Percentiles rank a stretch among this genome's conserved stretches.
phyloP scores from a whole-genome alignment of 345 rosid species.

The Citrus reticulata region DNA sequence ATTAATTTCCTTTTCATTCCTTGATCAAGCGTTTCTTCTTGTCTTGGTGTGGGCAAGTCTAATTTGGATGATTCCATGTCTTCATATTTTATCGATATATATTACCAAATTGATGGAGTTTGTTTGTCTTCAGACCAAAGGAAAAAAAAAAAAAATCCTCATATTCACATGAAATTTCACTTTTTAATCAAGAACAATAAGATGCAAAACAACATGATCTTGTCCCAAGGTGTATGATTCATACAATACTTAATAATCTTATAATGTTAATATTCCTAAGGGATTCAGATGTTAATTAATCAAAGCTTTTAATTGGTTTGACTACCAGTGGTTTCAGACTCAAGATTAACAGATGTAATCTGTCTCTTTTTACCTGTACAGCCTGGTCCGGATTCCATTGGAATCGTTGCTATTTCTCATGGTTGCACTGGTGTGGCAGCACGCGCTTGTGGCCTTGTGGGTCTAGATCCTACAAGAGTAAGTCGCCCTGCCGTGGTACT shows the following conservation, averaged over 20 bases:
- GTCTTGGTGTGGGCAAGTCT: background rate
- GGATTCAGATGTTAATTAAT: background rate
- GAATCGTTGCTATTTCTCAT: slow-evolving; percentile 99
- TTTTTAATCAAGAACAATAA: background rate
- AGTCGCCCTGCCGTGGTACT: slow-evolving; percentile 14
- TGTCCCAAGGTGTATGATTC: background rate
- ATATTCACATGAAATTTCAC: background rate
- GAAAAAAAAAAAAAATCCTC: background rate
- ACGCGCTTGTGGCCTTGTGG: slow-evolving; percentile 98
- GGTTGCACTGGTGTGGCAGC: slow-evolving; percentile 98
- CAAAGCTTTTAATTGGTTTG: background rate
- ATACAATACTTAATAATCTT: background rate
- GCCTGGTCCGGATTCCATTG: slow-evolving; percentile 99
- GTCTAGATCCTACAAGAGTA: slow-evolving; percentile 97
- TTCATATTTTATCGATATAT: background rate
- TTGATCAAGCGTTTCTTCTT: background rate
- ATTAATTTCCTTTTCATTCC: background rate
- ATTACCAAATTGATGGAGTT: background rate
- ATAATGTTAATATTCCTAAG: background rate
- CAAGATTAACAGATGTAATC: background rate
- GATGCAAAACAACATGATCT: background rate
- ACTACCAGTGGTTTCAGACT: background rate
- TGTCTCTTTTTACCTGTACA: slow-evolving; percentile 25
- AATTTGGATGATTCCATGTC: background rate
- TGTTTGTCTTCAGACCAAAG: background rate